Conservation (phyloP, 768 basidiomycete species). For the Rhodosporidiobolus odoratus region DNA sequence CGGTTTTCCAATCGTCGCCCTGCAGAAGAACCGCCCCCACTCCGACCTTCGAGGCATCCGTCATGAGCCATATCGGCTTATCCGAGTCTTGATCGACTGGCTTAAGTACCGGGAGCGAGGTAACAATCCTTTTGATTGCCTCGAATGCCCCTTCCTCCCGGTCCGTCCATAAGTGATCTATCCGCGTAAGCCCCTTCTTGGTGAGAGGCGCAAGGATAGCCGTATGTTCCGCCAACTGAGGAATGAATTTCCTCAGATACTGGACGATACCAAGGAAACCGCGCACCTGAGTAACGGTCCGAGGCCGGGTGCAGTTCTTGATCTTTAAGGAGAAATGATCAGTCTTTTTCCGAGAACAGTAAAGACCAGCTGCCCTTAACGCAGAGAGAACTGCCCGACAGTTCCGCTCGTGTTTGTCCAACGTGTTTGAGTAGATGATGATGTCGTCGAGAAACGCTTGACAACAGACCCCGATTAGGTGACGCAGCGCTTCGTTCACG, state of each 20-base stretch:
- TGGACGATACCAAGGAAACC: slow-evolving; percentile 11
- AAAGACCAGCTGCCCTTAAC: slow-evolving; percentile 46
- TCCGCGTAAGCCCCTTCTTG: not conserved
- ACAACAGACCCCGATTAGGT: slow-evolving; percentile 1
- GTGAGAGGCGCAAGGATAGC: not conserved
- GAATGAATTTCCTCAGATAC: slow-evolving; percentile 13
- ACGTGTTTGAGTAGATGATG: slow-evolving; percentile 48
- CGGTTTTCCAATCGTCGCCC: slow-evolving; percentile 10
- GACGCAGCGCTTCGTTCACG: slow-evolving; percentile 30
- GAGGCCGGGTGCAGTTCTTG: not conserved
- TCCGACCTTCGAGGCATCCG: slow-evolving; percentile 10
- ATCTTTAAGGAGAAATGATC: not conserved
- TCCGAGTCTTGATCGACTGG: not conserved
- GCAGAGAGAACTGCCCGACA: slow-evolving; percentile 46
- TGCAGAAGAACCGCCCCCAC: slow-evolving; percentile 11
- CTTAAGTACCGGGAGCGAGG: not conserved
- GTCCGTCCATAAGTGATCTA: not conserved
- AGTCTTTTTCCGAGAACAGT: slow-evolving; percentile 11
- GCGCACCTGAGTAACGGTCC: slow-evolving; percentile 3
- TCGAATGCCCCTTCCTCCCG: not conserved
- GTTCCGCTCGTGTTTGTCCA: slow-evolving; percentile 48
- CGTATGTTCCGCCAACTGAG: not conserved
- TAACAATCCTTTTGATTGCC: slow-evolving; percentile 3
- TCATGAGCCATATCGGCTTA: slow-evolving; percentile 16
- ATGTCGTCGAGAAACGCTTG: slow-evolving; percentile 48